A percentile compares a stretch with the other conserved stretches of the same genome.
phyloP scores from a whole-genome alignment of 2,329 filamentous ascomycete genomes.

The Clonostachys solani region DNA sequence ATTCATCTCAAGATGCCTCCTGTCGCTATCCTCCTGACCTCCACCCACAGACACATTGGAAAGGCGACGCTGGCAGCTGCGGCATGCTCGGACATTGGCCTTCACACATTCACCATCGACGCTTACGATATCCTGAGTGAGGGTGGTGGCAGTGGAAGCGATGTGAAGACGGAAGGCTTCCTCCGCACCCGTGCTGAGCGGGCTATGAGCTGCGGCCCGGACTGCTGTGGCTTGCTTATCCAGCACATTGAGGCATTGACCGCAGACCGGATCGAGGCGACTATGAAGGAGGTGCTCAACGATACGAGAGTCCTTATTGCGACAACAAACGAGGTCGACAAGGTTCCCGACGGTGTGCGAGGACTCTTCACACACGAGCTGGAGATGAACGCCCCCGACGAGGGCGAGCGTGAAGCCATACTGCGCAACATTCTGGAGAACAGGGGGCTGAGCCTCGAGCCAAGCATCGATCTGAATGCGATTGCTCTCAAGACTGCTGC shows the following conservation, averaged over 20 bases:
- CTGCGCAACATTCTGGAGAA: conserved; percentile 74
- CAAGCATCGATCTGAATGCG: conserved; percentile 76
- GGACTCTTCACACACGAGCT: conserved; percentile 94
- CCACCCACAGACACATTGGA: conserved; percentile 89
- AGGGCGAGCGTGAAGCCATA: conserved; percentile 86
- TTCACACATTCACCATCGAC: conserved; percentile 86
- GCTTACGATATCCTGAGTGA: conserved; percentile 95
- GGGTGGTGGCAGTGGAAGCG: conserved; percentile 72
- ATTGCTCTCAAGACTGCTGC: conserved; percentile 95
- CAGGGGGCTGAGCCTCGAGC: conserved; percentile 70
- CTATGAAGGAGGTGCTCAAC: conserved; percentile 78
- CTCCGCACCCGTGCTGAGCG: conserved; percentile 83
- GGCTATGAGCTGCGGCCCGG: conserved; percentile 80
- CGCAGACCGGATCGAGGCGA: conserved; percentile 82
- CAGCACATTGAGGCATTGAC: conserved; percentile 88
- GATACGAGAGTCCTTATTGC: conserved; percentile 81
- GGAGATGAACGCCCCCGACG: conserved; percentile 89
- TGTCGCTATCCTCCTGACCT: conserved; percentile 81
- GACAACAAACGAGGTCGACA: conserved; percentile 92
- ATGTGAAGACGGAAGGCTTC: conserved; percentile 92
- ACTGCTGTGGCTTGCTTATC: conserved; percentile 80
- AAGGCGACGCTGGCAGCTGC: conserved; percentile 75
- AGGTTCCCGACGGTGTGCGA: conserved; percentile 84
- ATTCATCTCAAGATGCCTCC: conserved; percentile 85
- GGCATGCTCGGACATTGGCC: conserved; percentile 82